Conservation (phyloP, 345 rosid species). For the Populus pruinosa region DNA sequence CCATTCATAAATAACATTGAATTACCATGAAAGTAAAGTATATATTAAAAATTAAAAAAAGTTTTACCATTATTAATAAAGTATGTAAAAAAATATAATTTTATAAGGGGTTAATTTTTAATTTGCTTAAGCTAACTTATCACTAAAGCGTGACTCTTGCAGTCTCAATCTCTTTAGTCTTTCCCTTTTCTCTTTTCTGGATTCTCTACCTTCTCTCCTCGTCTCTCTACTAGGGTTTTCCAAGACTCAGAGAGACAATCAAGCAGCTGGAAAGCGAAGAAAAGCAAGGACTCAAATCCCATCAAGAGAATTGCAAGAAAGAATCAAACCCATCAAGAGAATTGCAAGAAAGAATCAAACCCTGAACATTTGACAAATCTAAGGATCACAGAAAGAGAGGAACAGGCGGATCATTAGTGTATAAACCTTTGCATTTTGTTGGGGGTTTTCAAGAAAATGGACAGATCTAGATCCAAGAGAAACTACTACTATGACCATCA, state of each 20-base stretch:
- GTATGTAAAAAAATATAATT: too few species aligned
- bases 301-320: not conserved
- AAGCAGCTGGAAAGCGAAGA: not conserved
- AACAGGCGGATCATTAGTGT: not conserved
- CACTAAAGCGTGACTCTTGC: not conserved
- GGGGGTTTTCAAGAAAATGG: slow-evolving; percentile 37
- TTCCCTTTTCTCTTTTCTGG: not conserved
- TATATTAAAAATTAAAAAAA: too few species aligned
- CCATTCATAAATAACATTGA: not conserved
- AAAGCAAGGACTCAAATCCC: not conserved
- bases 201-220: not conserved
- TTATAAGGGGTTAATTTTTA: not conserved
- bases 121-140: not conserved
- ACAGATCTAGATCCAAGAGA: slow-evolving; percentile 96
- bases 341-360: slow-evolving; percentile 1
- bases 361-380: not conserved
- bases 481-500: slow-evolving; percentile 80
- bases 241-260: not conserved
- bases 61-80: too few species aligned
- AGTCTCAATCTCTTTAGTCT: not conserved
- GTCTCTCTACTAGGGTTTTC: not conserved
- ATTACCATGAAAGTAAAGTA: not conserved
- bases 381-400: not conserved
- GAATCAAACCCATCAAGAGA: not conserved
- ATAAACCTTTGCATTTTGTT: not conserved